These are phyloP conservation scores for Chamaecyparis obtusa DNA, from an alignment of 75 land plant species.

Conservation along the genomic window DNA sequence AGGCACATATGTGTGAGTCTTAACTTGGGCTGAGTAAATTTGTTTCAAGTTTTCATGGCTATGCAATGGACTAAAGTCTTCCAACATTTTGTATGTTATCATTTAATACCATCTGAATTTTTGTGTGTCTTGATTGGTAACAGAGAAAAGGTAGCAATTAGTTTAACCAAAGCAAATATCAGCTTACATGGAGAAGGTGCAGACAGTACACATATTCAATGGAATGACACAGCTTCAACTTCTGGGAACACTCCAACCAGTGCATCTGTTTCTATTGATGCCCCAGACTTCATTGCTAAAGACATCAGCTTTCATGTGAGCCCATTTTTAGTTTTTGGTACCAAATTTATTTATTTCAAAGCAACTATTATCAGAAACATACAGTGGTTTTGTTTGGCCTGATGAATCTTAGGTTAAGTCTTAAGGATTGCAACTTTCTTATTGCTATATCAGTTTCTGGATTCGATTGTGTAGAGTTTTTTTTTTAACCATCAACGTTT, in stretches of 20 bases:
- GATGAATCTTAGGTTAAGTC: no score
- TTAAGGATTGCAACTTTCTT: neutral
- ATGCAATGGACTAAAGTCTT: no score
- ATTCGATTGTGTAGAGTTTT: no score
- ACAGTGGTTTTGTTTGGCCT: no score
- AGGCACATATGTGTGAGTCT: constrained; percentile 57
- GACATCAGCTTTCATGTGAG: constrained; percentile 57
- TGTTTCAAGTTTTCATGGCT: no score
- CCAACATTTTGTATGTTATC: neutral
- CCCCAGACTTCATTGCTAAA: constrained; percentile 51
- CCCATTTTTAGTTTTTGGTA: neutral
- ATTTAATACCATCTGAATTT: neutral
- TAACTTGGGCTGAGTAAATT: neutral
- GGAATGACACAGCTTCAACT: constrained; percentile 42
- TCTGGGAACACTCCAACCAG: constrained; percentile 32
- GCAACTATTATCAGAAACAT: neutral
- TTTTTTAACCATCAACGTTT: no score
- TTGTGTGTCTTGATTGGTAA: neutral
- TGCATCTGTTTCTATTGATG: constrained; percentile 31
- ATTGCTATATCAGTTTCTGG: no score
- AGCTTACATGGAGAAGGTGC: constrained; percentile 68
- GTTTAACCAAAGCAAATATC: constrained; percentile 49
- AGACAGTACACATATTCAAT: constrained; percentile 41
- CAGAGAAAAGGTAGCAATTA: constrained; percentile 74
- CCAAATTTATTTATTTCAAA: neutral